Evolutionary conservation across 2,329 filamentous ascomycete species (phyloP), one percentile per base, ranked within the genome.

Genomic region (Fusarium sambucinum): DNA sequence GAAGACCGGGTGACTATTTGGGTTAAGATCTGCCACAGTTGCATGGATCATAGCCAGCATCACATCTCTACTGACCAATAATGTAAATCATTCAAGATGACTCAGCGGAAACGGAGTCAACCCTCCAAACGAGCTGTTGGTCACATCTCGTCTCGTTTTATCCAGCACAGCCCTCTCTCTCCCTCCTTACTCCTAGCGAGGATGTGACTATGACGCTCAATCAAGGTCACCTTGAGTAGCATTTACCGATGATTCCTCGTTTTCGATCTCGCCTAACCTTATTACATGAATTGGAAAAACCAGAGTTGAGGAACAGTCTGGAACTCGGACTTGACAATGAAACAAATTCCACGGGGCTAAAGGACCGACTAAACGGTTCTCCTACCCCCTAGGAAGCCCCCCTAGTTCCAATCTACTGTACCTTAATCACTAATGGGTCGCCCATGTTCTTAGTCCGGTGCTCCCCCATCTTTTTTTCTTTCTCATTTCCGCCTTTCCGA

Each of bases 401-500:
- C 42, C 27, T 45, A 45, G 40, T 10, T 41, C 38, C 4, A 23
- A 16, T 10, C 13, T 42, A n/a, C 5, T 16, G 27, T 45, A 30
- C 42, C 27, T 45, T 45, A 45, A 45, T 45, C 42, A 45, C 25
- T 45, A 30, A 45, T 45, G 25, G 9, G 35, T 25, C 58, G n/a
- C 33, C 57, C 56, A 37, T 55, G 48, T 38, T 51, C 47, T 51
- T 38, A 40, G 35, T 44, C 19, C 46, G n/a, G n/a, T 7, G n/a
- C 30, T 33, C 47, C 46, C 47, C 47, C 47, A 40, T 38, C 47
- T 40, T 40, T 51, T 16, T 17, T 33, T 37, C 13, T 17, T 16
- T 29, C 27, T 66, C 47, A 21, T 45, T 68, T 69, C 64, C 52
- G 64, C 45, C 63, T 54, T 37, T 69, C 66, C 66, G 66, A 66